Evolutionary conservation across 495 filamentous ascomycete species (phyloP).

Genomic region (Aspergillus cavernicola): DNA sequence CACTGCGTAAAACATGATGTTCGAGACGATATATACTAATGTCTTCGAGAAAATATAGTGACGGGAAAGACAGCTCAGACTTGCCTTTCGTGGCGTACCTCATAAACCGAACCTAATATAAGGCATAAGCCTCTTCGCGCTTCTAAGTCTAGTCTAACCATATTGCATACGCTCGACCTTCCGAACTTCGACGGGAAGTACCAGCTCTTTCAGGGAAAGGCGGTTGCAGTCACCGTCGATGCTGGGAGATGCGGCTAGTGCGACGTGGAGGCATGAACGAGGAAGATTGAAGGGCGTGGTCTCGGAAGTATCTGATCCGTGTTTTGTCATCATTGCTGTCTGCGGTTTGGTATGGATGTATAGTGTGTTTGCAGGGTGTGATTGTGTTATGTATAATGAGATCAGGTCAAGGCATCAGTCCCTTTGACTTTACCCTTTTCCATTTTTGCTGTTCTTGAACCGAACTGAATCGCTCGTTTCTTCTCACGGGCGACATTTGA

Average conservation of each 20-base stretch:
- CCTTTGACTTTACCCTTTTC: slow-evolving; percentile 69
- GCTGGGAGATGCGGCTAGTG: background rate
- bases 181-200: slow-evolving; percentile 3
- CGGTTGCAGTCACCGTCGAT: slow-evolving; percentile 23
- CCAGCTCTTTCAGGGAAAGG: slow-evolving; percentile 14
- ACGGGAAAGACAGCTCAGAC: slow-evolving; percentile 41
- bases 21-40: background rate
- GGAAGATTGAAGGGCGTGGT: slow-evolving; percentile 20
- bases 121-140: background rate
- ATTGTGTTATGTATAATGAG: background rate
- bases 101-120: slow-evolving; percentile 23
- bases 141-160: background rate
- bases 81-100: slow-evolving; percentile 45
- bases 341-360: background rate
- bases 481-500: slow-evolving; percentile 68
- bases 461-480: slow-evolving; percentile 92
- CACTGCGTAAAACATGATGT: too few species aligned
- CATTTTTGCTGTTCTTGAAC: slow-evolving; percentile 82
- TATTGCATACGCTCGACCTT: background rate
- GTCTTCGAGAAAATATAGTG: background rate
- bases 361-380: background rate
- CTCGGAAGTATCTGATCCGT: slow-evolving; percentile 53
- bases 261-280: background rate
- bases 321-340: slow-evolving; percentile 46
- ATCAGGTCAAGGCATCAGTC: slow-evolving; percentile 49